Conservation (phyloP, 2,329 filamentous ascomycete species). For the Epichloe sylvatica region DNA sequence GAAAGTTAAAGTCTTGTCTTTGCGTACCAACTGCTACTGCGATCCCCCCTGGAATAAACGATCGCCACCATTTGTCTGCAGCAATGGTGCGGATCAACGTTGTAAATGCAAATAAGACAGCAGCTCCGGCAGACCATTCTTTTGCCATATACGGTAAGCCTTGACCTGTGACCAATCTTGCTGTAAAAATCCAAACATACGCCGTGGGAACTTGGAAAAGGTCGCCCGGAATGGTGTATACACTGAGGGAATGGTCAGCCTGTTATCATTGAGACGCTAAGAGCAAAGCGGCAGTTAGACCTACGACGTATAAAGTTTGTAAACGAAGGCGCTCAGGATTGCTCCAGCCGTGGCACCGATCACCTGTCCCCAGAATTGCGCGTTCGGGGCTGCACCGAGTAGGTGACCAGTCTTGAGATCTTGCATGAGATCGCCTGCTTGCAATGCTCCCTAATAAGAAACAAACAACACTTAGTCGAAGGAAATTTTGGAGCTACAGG, state of each 20-base stretch:
- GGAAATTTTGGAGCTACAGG: background rate
- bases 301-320: slow-evolving; percentile 65
- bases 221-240: slow-evolving; percentile 78
- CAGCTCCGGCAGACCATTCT: slow-evolving; percentile 66
- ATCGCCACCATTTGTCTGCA: slow-evolving; percentile 48
- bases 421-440: slow-evolving; percentile 93
- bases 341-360: slow-evolving; percentile 81
- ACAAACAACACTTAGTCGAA: slow-evolving; percentile 1
- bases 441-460: slow-evolving; percentile 50
- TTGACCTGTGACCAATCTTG: slow-evolving; percentile 78
- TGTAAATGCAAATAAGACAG: slow-evolving; percentile 53
- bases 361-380: slow-evolving; percentile 93
- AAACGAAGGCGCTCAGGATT: slow-evolving; percentile 72
- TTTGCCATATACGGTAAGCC: slow-evolving; percentile 73
- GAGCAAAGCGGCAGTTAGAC: background rate
- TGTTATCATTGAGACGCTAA: background rate
- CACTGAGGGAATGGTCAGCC: slow-evolving; percentile 28
- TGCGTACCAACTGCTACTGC: slow-evolving; percentile 73
- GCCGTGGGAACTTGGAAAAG: slow-evolving; percentile 89
- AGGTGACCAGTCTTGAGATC: slow-evolving; percentile 94
- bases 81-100: slow-evolving; percentile 56
- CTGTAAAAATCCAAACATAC: slow-evolving; percentile 96
- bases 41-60: slow-evolving; percentile 78
- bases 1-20: background rate
- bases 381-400: slow-evolving; percentile 79